These are phyloP conservation scores for Mycena rosella DNA, from an alignment of 768 basidiomycete genomes.

Conservation along the genomic window DNA sequence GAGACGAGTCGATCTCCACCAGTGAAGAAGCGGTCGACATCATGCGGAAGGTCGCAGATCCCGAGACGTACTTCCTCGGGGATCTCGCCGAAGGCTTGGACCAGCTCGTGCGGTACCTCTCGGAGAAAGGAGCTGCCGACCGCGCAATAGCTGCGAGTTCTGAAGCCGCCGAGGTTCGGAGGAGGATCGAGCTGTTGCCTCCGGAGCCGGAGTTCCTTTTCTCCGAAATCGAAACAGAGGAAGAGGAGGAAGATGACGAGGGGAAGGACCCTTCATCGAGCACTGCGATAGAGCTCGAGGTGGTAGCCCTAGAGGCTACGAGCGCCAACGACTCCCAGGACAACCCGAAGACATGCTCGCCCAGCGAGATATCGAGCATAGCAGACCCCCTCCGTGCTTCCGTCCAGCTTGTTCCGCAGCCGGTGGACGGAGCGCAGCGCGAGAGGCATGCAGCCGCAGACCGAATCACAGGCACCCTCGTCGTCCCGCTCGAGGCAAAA, in stretches of 20 bases:
- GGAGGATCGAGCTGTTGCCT: neutral
- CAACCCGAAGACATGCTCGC: too few species aligned
- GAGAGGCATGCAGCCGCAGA: neutral
- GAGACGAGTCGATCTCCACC: neutral
- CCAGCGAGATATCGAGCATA: too few species aligned
- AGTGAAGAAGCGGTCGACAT: slow-evolving; percentile 4
- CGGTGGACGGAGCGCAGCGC: too few species aligned
- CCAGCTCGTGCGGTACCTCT: neutral
- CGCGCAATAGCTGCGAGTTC: neutral
- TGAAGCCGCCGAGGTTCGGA: neutral
- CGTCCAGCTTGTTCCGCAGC: too few species aligned
- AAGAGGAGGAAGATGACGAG: neutral
- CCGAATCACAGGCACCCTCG: neutral
- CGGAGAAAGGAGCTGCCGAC: neutral
- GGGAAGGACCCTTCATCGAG: too few species aligned
- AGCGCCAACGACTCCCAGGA: too few species aligned
- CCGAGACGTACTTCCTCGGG: neutral
- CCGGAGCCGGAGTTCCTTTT: neutral
- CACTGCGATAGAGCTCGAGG: neutral
- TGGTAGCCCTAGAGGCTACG: neutral
- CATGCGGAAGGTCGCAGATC: neutral
- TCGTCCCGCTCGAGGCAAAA: neutral
- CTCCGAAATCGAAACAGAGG: neutral
- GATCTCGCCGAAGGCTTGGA: neutral
- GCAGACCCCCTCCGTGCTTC: too few species aligned